Evolutionary conservation across 805 yeast genomes (phyloP), one percentile per base, ranked within the genome.

Genomic region (Clavispora asparagi): DNA sequence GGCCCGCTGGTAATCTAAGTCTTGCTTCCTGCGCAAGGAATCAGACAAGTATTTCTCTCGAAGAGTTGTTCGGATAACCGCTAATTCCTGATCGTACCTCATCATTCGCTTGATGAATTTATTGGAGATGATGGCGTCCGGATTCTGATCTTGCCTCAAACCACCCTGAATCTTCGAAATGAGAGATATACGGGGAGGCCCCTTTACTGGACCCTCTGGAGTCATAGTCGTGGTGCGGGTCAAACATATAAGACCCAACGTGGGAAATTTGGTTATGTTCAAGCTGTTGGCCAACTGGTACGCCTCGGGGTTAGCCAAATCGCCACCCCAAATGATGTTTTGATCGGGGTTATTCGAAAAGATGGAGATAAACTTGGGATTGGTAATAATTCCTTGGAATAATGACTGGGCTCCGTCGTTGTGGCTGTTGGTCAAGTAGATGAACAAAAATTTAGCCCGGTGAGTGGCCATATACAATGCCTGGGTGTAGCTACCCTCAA

Each of bases 291-390:
- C 85, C 13, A 89, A 82, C 56, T 88, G 95, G 58, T 79, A 82
- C 1, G 92, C 87, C 62, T 92, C 98, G 17, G 90, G 80, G 46
- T 82, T 81, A n/a, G 78, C 76, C 23, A 85, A 78, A 59, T 87
- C 84, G 8, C 97, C 96, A 37, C 91, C 95, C 98, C 98, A 92
- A 1, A 87, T 65, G 3, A 87, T 53, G 9, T 32, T 31, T 26
- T 31, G 43, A 2, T 83, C 61, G 39, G 86, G 76, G 40, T 74
- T 76, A n/a, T 51, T 47, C 14, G 58, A 45, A 40, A 68, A 69
- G 2, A 68, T 44, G 5, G 70, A 62, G 12, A 78, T 65, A 44
- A 87, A 79, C 25, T 61, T 63, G 2, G 71, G 74, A 48, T 78
- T 71, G 38, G 81, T 66, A 40, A 89, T 61, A 3, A 88, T 74